Base-by-base conservation (phyloP, 2,329 filamentous ascomycete species). In the Hymenoscyphus repandus region DNA sequence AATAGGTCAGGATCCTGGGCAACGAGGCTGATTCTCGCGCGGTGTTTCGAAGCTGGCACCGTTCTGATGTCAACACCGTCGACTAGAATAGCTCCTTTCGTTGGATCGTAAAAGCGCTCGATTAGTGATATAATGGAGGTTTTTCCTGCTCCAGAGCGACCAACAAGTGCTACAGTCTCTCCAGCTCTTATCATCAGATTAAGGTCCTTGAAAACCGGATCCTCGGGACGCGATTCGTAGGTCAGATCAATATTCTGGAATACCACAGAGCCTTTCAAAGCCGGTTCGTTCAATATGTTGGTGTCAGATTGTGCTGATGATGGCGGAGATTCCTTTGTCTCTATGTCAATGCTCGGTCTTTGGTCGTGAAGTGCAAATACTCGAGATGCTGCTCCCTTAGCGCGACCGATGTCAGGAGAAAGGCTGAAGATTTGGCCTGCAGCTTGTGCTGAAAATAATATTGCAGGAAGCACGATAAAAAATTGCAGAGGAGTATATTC, bases 361-460 rank as follows among this genome's bases (percentile, higher is more conserved):
- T 66, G 59, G 43, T 74, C 69, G 45, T 80, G 73, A 22, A 80
- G 66, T 52, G 67, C 72, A 47, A 79, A 68, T 41, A 87, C 79
- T 33, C 80, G 72, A 5, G 75, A 76, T 10, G 81, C 79, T 2
- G 86, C 82, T 1, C 74, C 72, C 30, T 76, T 77, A 1, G 86
- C 86, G 40, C 80, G 78, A 1, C 84, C 82, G n/a, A 90, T 76
- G 56, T 91, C 86, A 1, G 86, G 86, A 0, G 86, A 85, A 1
- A 90, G 76, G 20, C 81, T 81, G 64, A 90, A 90, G 67, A 90
- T 81, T 60, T 88, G 82, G 9, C 85, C 83, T 74, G 84, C 88
- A 5, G 86, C 74, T 64, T 88, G 83, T 0, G 87, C 85, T 50
- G 82, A 85, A 36, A 90, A 81, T 1, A 91, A 75, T 59, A 91